These are phyloP conservation scores for Monosporascus cannonballus DNA, from an alignment of 2,329 filamentous ascomycete species.

Conservation along the genomic window DNA sequence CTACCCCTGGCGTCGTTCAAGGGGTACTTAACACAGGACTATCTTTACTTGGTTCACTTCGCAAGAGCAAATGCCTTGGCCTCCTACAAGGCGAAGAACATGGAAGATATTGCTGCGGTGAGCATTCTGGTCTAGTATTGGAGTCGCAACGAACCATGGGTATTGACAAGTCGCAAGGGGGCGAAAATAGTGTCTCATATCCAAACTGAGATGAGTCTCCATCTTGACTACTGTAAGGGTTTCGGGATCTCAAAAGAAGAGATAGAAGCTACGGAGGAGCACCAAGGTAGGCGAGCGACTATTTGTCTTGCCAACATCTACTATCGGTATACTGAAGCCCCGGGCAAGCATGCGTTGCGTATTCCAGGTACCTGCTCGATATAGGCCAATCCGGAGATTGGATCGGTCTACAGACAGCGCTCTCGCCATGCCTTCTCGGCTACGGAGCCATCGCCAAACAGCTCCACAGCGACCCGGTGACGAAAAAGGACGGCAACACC, in stretches of 20 bases:
- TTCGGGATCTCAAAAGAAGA: conserved; percentile 72
- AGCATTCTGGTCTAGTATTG: conserved; percentile 14
- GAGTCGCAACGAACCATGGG: not conserved
- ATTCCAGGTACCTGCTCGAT: conserved; percentile 81
- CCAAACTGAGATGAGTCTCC: conserved; percentile 71
- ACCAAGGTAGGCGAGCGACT: conserved; percentile 48
- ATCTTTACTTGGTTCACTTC: conserved; percentile 87
- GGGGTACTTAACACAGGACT: conserved; percentile 86
- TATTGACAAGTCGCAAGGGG: conserved; percentile 33
- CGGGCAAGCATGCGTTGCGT: conserved; percentile 48
- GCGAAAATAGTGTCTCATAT: conserved; percentile 72
- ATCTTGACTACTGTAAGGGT: conserved; percentile 73
- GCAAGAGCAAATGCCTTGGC: conserved; percentile 79
- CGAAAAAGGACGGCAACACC: conserved; percentile 56
- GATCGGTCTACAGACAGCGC: conserved; percentile 76
- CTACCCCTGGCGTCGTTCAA: conserved; percentile 75
- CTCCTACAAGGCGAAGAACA: conserved; percentile 73
- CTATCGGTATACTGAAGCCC: not conserved
- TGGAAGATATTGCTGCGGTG: conserved; percentile 67
- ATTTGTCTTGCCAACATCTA: not conserved
- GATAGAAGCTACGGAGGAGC: conserved; percentile 69
- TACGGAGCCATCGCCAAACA: conserved; percentile 75
- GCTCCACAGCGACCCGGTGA: conserved; percentile 57
- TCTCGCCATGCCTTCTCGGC: conserved; percentile 85
- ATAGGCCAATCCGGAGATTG: conserved; percentile 83